Percentiles rank a stretch among this genome's conserved stretches.
Evolutionary conservation across 352 stramenopile genomes (phyloP).

Genomic region (Halophytophthora batemanensis): DNA sequence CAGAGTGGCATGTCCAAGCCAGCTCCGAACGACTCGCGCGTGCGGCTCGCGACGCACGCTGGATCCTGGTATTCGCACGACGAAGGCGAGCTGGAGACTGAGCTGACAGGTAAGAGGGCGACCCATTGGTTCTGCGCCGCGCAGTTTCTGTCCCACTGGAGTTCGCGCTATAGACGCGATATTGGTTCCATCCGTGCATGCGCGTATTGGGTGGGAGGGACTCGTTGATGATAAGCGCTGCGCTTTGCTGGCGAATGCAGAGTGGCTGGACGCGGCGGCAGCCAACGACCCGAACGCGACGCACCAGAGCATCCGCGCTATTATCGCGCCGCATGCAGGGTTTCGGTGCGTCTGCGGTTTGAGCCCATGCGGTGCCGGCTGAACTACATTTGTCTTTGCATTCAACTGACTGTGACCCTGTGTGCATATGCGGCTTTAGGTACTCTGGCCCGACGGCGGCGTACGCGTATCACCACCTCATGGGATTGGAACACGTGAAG

Average conservation of each 20-base stretch:
- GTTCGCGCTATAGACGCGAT: neutral
- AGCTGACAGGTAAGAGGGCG: constrained; percentile 44
- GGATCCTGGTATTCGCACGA: constrained; percentile 85
- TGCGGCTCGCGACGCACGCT: constrained; percentile 72
- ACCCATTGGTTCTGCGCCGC: neutral
- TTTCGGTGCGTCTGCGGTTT: constrained; percentile 42
- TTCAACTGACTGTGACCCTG: neutral
- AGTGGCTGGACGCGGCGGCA: constrained; percentile 48
- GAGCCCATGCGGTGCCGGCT: neutral
- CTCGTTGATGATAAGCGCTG: neutral
- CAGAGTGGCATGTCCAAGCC: constrained; percentile 12
- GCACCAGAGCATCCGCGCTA: constrained; percentile 49
- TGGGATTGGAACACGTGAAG: constrained; percentile 61
- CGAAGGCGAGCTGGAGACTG: constrained; percentile 45
- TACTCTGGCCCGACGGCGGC: constrained; percentile 95
- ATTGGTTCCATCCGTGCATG: constrained; percentile 13
- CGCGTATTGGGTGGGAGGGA: neutral
- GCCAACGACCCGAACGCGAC: constrained; percentile 33
- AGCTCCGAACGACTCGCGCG: constrained; percentile 33
- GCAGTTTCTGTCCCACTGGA: neutral
- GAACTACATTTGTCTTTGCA: neutral
- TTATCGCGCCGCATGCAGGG: constrained; percentile 87
- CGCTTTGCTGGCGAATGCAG: constrained; percentile 22
- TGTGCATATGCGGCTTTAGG: constrained; percentile 20
- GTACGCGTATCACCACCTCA: constrained; percentile 90